Evolutionary conservation across 768 basidiomycete species (phyloP), one percentile per base, ranked within the genome.

Genomic region (Trametes coccinea): DNA sequence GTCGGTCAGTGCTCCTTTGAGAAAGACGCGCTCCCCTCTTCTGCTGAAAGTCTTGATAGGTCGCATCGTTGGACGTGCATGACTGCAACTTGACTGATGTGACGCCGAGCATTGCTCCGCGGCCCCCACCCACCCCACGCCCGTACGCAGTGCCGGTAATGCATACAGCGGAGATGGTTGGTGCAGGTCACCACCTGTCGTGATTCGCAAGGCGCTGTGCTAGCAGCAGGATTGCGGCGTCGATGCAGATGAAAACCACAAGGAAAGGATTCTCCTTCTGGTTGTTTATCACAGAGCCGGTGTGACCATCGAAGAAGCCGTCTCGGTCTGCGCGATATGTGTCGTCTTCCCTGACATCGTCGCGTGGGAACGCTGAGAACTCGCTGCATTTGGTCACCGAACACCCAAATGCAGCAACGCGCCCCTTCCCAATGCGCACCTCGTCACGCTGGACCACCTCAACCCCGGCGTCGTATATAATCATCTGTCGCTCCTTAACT

Each of bases 281-380:
- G 11, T 33, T 27, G 58, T 60, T 56, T 31, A 64, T 64, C 62
- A 64, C 62, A 50, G 17, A 53, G 58, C 41, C 41, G 33, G 54
- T 60, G 62, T 64, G 62, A 64, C 58, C 53, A 64, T 64, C 58
- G 62, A 60, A 48, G 44, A 64, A 30, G 54, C n/a, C 56, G 29
- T 56, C 59, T 43, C 43, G 45, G n/a, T 45, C 41, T 50, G 44
- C 54, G 33, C 53, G 52, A 22, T 27, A 33, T 14, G 40, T 55
- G 49, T 53, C 53, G 53, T 22, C 53, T 49, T 59, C 53, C 52
- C 49, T 60, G 62, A 64, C 62, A 53, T 29, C 29, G 33, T 31
- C 53, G 56, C 62, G 62, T 64, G 62, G 14, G 62, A 64, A 64
- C 43, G 57, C 62, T 64, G 53, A 64, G 48, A 64, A 64, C 48